These are phyloP conservation scores for Ophiocordyceps robertsii DNA, from an alignment of 2,329 filamentous ascomycete genomes.

Conservation along the genomic window DNA sequence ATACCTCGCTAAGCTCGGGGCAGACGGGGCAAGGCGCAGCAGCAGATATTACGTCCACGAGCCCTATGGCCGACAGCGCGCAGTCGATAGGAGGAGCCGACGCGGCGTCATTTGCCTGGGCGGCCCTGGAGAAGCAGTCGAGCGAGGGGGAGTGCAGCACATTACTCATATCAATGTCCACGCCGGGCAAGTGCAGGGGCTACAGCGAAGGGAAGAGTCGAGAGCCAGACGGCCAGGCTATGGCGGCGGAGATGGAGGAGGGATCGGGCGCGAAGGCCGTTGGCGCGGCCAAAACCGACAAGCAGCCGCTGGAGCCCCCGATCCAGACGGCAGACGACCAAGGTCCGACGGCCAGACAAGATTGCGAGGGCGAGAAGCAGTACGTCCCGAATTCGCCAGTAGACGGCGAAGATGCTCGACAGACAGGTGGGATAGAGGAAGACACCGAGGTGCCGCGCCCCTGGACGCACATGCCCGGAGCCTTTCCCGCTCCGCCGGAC, in stretches of 20 bases:
- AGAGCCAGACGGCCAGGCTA: not conserved
- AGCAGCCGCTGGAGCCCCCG: too few relatives aligned
- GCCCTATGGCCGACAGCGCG: constrained; percentile 4
- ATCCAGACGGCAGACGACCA: too few relatives aligned
- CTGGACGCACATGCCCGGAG: constrained; percentile 10
- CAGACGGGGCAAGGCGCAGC: constrained; percentile 7
- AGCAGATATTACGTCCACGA: constrained; percentile 17
- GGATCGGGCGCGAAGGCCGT: not conserved
- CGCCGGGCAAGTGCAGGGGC: not conserved
- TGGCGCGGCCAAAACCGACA: not conserved
- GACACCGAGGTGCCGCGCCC: constrained; percentile 1
- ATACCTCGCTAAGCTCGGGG: constrained; percentile 11
- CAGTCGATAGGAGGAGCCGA: not conserved
- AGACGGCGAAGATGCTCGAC: not conserved
- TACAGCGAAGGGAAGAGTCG: not conserved
- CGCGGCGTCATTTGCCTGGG: not conserved
- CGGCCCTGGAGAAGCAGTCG: not conserved
- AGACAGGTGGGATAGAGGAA: not conserved
- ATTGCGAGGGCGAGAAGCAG: too few relatives aligned
- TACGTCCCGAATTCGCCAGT: not conserved
- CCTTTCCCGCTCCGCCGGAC: constrained; percentile 13
- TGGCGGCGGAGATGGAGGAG: not conserved
- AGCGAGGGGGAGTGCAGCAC: constrained; percentile 6
- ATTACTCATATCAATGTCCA: constrained; percentile 15
- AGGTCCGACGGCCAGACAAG: too few relatives aligned